Evolutionary conservation across 2,329 filamentous ascomycete genomes (phyloP), one percentile per base, ranked within the genome.

Genomic region (Elsinoe necatrix): DNA sequence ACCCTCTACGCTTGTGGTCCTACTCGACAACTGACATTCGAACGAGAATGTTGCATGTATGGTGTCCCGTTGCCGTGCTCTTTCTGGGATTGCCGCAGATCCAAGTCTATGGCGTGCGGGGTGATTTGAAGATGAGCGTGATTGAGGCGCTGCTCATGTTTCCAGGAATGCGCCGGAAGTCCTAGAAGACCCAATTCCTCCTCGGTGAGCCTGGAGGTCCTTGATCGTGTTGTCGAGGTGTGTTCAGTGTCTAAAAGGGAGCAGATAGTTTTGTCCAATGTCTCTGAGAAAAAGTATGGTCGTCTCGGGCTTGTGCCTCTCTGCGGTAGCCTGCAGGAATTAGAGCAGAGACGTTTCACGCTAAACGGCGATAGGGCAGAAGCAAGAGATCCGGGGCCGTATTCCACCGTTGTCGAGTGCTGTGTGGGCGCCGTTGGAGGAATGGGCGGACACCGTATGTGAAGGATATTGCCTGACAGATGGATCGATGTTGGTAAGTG

Each of bases 1-100:
- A 35, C 25, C 52, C 35, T 45, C 52, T 42, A 9, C 59, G 20
- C 68, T 66, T 34, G 74, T 65, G 54, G 67, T 62, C 18, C 71
- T 70, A 62, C 72, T 72, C 21, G 71, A 69, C 16, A 14, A 50
- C 31, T 11, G 31, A 3, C 25, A 37, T 23, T 35, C 34, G 48
- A 23, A 11, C 31, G 29, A 18, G 29, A 18, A 16, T 6, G 14
- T 20, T 25, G 48, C 3, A 4, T 8, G 8, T 27, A 14, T 8
- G 6, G 3, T 52, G 48, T 52, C 11, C 20, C 11, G 18, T n/a
- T 39, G n/a, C 31, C 48, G 16, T 37, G 29, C 48, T 52, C 48
- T 52, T 52, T 52, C 48, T 35, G 18, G 12, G 1, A n/a, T 45
- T n/a, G 20, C 41, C 20, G 29, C 18, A n/a, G 11, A 4, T 20